Percentiles rank a stretch among this genome's conserved stretches.
Evolutionary conservation across 768 basidiomycete genomes (phyloP).

Genomic region (Lyophyllum shimeji): DNA sequence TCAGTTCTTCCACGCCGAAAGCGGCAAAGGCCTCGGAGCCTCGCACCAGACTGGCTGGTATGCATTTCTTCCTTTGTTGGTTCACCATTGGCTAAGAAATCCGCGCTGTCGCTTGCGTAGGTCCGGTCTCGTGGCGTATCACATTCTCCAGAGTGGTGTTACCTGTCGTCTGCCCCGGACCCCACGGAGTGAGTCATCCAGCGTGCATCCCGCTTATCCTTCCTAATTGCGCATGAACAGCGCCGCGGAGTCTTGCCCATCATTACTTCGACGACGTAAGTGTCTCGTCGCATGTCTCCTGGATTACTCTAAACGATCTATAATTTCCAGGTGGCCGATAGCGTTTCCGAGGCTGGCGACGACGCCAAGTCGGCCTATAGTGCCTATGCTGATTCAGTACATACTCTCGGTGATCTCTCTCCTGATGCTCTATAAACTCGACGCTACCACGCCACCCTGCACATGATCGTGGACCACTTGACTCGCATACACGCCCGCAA

Average conservation of each 20-base stretch:
- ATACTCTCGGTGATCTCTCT: slow-evolving; percentile 66
- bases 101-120: slow-evolving; percentile 33
- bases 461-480: neutral
- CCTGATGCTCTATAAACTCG: slow-evolving; percentile 62
- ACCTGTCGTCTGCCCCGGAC: slow-evolving; percentile 91
- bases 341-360: slow-evolving; percentile 72
- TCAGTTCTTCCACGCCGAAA: slow-evolving; percentile 95
- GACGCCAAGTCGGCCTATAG: slow-evolving; percentile 64
- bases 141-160: slow-evolving; percentile 88
- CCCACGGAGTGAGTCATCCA: slow-evolving; percentile 71
- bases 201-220: neutral
- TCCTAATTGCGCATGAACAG: slow-evolving; percentile 36
- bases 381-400: slow-evolving; percentile 41
- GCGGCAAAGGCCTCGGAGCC: slow-evolving; percentile 89
- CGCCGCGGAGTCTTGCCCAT: slow-evolving; percentile 80
- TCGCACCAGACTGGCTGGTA: slow-evolving; percentile 99
- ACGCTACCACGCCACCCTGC: neutral
- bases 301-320: neutral
- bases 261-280: slow-evolving; percentile 96
- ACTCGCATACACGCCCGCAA: neutral
- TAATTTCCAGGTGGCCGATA: slow-evolving; percentile 62
- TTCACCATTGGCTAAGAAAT: neutral
- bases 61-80: slow-evolving; percentile 17
- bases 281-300: slow-evolving; percentile 12
- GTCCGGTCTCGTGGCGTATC: slow-evolving; percentile 89